A percentile compares a stretch with the other conserved stretches of the same genome.
phyloP scores from a whole-genome alignment of 805 yeast species.

The Ogataea naganishii region DNA sequence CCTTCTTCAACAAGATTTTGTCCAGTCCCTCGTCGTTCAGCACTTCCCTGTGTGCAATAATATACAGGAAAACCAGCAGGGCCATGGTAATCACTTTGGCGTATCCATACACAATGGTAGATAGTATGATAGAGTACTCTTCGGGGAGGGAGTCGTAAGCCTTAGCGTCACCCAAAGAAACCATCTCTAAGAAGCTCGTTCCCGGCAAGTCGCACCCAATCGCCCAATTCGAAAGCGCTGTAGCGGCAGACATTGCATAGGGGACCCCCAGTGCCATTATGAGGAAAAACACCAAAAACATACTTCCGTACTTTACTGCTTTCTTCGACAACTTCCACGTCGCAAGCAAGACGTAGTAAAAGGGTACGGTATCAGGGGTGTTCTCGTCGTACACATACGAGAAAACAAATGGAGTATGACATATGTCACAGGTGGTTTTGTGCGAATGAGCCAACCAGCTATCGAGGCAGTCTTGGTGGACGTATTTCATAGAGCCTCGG shows the following conservation, averaged over 20 bases:
- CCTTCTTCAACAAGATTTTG: constrained; percentile 45
- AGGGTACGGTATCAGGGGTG: constrained; percentile 51
- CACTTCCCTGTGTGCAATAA: constrained; percentile 63
- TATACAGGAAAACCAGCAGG: too few species aligned
- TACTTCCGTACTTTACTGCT: constrained; percentile 1
- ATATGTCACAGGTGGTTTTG: constrained; percentile 75
- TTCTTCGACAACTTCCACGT: constrained; percentile 33
- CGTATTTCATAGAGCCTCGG: constrained; percentile 85
- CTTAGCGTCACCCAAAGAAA: too few species aligned
- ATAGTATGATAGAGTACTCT: too few species aligned
- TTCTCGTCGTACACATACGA: constrained; percentile 28
- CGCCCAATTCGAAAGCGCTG: too few species aligned
- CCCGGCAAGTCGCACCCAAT: too few species aligned
- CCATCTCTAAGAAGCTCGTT: too few species aligned
- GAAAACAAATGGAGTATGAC: constrained; percentile 63
- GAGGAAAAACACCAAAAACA: constrained; percentile 7
- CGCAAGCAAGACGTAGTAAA: too few species aligned
- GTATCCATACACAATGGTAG: too few species aligned
- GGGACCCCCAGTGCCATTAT: too few species aligned
- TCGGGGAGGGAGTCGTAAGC: too few species aligned
- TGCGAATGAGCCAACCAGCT: constrained; percentile 78
- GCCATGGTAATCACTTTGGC: too few species aligned
- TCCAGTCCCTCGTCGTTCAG: constrained; percentile 61
- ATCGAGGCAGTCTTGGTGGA: constrained; percentile 85
- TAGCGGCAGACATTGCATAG: too few species aligned